Percentiles rank a stretch among this genome's conserved stretches.
Evolutionary conservation across 345 rosid genomes (phyloP).

Genomic region (Gossypioides kirkii): DNA sequence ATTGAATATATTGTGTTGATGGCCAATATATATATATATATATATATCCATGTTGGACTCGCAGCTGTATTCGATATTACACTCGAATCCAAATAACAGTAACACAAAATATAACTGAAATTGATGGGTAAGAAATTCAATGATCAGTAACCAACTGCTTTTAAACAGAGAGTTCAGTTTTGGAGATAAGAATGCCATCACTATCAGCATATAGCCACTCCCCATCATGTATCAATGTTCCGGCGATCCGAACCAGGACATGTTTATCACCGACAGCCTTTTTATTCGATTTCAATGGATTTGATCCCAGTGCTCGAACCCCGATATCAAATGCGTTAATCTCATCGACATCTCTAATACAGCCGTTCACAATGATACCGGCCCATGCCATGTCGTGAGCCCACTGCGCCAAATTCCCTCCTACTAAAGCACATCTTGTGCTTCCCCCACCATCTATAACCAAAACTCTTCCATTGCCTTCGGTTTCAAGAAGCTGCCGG

Average conservation of each 20-base stretch:
- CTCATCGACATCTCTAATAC: conserved; percentile 82
- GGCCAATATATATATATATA: too few species aligned
- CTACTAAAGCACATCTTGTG: conserved; percentile 75
- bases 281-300: conserved; percentile 71
- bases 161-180: conserved; percentile 46
- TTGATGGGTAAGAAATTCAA: not conserved
- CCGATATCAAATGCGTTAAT: conserved; percentile 69
- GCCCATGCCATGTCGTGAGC: conserved; percentile 78
- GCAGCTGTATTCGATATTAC: not conserved
- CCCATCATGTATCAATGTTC: conserved; percentile 58
- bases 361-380: conserved; percentile 72
- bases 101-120: not conserved
- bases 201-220: conserved; percentile 89
- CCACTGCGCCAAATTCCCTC: conserved; percentile 62
- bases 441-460: conserved; percentile 91
- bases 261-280: conserved; percentile 75
- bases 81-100: not conserved
- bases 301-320: conserved; percentile 70
- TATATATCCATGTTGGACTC: not conserved
- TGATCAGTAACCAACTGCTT: not conserved
- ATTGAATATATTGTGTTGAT: too few species aligned
- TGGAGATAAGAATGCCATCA: conserved; percentile 72
- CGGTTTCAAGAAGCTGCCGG: conserved; percentile 58
- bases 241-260: conserved; percentile 51
- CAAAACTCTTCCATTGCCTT: conserved; percentile 75